A percentile compares a stretch with the other conserved stretches of the same genome.
These are phyloP conservation scores for Melanopsichium pennsylvanicum DNA, from an alignment of 1,284 basidiomycete species.

Conservation along the genomic window DNA sequence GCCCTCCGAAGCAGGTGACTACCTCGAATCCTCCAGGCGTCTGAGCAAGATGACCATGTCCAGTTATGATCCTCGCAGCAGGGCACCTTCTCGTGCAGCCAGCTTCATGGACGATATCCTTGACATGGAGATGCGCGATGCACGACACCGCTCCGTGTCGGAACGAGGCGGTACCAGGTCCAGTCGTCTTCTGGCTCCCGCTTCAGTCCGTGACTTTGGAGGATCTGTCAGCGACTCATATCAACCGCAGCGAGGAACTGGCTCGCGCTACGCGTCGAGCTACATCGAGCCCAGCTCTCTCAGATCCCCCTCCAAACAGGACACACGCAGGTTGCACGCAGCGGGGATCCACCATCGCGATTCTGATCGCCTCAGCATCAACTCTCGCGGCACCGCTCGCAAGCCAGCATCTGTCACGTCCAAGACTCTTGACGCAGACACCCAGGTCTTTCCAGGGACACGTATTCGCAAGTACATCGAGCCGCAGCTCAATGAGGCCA, in stretches of 20 bases:
- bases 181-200: conserved; percentile 19
- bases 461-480: conserved; percentile 48
- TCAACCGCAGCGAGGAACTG: conserved; percentile 11
- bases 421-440: conserved; percentile 37
- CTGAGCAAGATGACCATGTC: conserved; percentile 36
- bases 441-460: conserved; percentile 41
- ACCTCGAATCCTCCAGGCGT: conserved; percentile 21
- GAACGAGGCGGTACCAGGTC: conserved; percentile 23
- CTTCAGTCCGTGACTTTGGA: conserved; percentile 26
- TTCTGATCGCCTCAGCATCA: conserved; percentile 30
- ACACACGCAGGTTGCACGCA: neutral
- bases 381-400: conserved; percentile 23
- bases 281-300: conserved; percentile 20
- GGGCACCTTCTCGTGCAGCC: conserved; percentile 20
- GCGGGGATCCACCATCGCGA: conserved; percentile 25
- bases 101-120: conserved; percentile 24
- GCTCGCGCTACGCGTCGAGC: conserved; percentile 22
- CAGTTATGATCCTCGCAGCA: conserved; percentile 7
- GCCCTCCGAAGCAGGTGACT: conserved; percentile 32
- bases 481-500: conserved; percentile 42
- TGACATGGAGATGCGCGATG: conserved; percentile 21
- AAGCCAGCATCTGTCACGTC: conserved; percentile 24
- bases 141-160: conserved; percentile 19
- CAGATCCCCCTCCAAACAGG: conserved; percentile 17
- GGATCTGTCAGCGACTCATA: conserved; percentile 10